Percentiles rank a stretch among this genome's conserved stretches.
Evolutionary conservation across 2,329 filamentous ascomycete species (phyloP).

Genomic region (Hypoxylon sp.): DNA sequence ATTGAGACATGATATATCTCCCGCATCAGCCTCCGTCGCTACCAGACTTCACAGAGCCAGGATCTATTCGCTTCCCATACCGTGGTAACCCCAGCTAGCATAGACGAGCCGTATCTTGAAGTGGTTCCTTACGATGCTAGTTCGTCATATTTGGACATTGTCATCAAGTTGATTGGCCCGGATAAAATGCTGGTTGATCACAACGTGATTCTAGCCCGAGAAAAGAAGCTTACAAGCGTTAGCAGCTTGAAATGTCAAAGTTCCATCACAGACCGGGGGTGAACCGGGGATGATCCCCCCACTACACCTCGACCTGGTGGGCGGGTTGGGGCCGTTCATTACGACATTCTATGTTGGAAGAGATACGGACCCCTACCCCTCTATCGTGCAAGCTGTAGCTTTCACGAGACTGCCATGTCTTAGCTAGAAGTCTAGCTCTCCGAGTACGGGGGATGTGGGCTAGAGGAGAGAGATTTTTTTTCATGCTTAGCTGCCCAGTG

Average conservation of each 20-base stretch:
- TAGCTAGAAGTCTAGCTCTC: constrained; percentile 38
- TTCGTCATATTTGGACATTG: constrained; percentile 20
- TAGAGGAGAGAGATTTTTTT: constrained; percentile 31
- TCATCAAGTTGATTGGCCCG: constrained; percentile 42
- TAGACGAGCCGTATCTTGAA: constrained; percentile 18
- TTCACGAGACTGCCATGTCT: constrained; percentile 36
- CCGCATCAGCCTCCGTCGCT: constrained; percentile 16
- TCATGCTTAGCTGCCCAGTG: constrained; percentile 3
- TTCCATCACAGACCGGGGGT: constrained; percentile 34
- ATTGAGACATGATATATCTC: constrained; percentile 17
- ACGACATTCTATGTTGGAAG: constrained; percentile 35
- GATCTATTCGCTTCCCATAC: constrained; percentile 26
- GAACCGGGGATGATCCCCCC: constrained; percentile 40
- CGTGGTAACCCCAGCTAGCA: constrained; percentile 20
- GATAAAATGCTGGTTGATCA: constrained; percentile 38
- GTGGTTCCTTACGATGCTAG: constrained; percentile 12
- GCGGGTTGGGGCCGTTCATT: constrained; percentile 36
- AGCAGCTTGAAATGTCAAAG: constrained; percentile 26
- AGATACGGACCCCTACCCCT: constrained; percentile 32
- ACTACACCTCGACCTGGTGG: constrained; percentile 33
- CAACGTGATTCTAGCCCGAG: constrained; percentile 35
- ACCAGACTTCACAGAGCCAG: constrained; percentile 13
- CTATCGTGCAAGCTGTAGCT: constrained; percentile 37
- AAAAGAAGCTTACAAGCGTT: constrained; percentile 28
- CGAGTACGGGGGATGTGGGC: constrained; percentile 31